A percentile compares a stretch with the other conserved stretches of the same genome.
Evolutionary conservation across 345 rosid genomes (phyloP).

Genomic region (Atalantia buxifolia): DNA sequence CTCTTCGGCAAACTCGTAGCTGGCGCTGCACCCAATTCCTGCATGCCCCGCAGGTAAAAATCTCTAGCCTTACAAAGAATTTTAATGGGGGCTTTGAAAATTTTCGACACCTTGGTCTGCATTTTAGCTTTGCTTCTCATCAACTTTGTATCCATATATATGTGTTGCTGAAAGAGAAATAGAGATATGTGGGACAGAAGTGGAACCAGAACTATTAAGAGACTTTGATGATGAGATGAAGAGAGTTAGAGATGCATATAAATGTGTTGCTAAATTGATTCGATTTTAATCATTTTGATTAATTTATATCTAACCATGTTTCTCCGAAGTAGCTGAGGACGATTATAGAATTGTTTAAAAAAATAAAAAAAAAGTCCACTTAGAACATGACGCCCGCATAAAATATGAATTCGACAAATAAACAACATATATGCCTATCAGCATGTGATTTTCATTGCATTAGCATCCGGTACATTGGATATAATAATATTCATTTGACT

Average conservation of each 20-base stretch:
- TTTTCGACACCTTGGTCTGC: constrained; percentile 22
- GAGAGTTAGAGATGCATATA: not conserved
- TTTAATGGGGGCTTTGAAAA: constrained; percentile 25
- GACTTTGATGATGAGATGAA: not conserved
- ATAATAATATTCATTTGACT: not conserved
- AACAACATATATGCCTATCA: too few species aligned
- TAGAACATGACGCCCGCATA: too few species aligned
- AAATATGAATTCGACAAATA: not conserved
- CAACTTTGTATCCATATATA: not conserved
- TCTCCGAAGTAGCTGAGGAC: constrained; percentile 18
- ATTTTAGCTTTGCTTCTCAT: constrained; percentile 22
- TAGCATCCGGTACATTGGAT: not conserved
- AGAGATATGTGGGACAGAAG: not conserved
- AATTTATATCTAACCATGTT: not conserved
- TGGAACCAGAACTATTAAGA: not conserved
- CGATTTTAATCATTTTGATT: too few species aligned
- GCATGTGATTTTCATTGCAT: not conserved
- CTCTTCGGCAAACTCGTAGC: constrained; percentile 24
- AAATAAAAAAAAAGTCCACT: too few species aligned
- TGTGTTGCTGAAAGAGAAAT: not conserved
- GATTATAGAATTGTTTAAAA: not conserved
- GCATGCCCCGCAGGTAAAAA: constrained; percentile 30
- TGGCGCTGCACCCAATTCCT: constrained; percentile 16
- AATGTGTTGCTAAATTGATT: not conserved
- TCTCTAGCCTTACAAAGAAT: constrained; percentile 35